Evolutionary conservation across 2,329 filamentous ascomycete species (phyloP), one percentile per base, ranked within the genome.

Genomic region (Nemania sp.): DNA sequence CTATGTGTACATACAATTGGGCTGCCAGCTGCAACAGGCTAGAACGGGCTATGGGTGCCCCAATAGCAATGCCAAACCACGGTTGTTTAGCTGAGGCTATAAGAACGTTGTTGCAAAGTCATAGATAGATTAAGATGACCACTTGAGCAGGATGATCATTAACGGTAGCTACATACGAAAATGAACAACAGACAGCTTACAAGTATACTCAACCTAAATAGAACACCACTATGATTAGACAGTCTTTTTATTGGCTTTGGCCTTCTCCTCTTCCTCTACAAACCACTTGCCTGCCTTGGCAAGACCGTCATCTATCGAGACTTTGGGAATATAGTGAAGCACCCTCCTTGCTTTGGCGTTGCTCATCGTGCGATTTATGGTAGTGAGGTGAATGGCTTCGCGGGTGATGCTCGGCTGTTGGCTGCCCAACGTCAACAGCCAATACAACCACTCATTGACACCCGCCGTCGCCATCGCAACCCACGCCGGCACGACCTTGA

Each of bases 361-460:
- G 9, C 57, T 63, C 37, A 61, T 30, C 22, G 60, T 63, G 19
- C 57, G 59, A 9, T 34, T 44, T 23, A 64, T 60, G 1, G 47
- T 59, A 12, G 51, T 56, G 26, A 60, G 40, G 11, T 39, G 54
- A 9, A 65, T 49, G 6, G 58, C 53, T 42, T 62, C 55, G 33
- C 53, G 28, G 9, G 54, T 61, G n/a, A 64, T 33, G 1, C 37
- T 40, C 0, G 58, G 46, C n/a, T 60, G 55, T 15, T 56, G 37
- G 15, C 17, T 54, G 44, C 60, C 60, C 12, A 52, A 58, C 7
- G 58, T 49, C 2, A 39, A 28, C 1, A 55, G 24, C 63, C 61
- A 62, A 22, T 48, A 57, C 2, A 57, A 23, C 63, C 63, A 67
- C 49, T 71, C 68, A 17, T 51, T 57, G 31, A 68, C 23, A 14